A percentile compares a stretch with the other conserved stretches of the same genome.
Conservation (phyloP, 805 yeast genomes). For the Candida gorgasii region DNA sequence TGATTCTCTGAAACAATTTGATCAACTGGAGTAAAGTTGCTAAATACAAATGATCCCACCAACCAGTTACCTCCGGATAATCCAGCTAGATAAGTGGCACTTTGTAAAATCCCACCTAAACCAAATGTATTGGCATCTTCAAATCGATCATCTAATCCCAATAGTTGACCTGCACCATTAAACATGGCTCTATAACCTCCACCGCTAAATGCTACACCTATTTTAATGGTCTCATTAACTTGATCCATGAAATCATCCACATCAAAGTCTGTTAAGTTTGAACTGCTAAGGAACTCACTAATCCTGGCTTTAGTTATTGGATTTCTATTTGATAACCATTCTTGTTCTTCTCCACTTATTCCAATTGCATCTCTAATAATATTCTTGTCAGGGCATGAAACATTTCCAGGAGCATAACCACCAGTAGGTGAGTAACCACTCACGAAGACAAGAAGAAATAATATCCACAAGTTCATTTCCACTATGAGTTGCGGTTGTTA, state of each 20-base stretch:
- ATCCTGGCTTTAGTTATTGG: conserved; percentile 47
- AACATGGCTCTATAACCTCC: conserved; percentile 93
- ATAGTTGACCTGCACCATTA: conserved; percentile 78
- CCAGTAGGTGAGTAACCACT: conserved; percentile 20
- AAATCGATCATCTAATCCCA: conserved; percentile 78
- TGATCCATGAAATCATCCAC: conserved; percentile 37
- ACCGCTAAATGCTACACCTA: conserved; percentile 39
- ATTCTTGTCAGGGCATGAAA: conserved; percentile 48
- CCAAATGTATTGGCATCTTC: conserved; percentile 51
- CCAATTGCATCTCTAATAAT: conserved; percentile 50
- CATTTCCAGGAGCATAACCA: conserved; percentile 60
- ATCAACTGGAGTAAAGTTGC: conserved; percentile 57
- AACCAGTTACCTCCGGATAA: conserved; percentile 66
- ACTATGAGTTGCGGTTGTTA: no score
- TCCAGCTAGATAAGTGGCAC: conserved; percentile 74
- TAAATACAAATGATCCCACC: conserved; percentile 62
- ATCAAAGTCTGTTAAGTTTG: conserved; percentile 49
- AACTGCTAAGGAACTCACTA: conserved; percentile 45
- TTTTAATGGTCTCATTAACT: conserved; percentile 29
- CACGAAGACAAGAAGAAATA: not conserved
- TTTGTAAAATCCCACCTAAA: conserved; percentile 74
- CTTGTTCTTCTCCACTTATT: conserved; percentile 47
- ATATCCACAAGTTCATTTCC: conserved; percentile 4
- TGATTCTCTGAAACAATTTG: conserved; percentile 25
- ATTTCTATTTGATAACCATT: conserved; percentile 54